Conservation (phyloP, 805 yeast genomes). For the Priceomyces melissophilus region DNA sequence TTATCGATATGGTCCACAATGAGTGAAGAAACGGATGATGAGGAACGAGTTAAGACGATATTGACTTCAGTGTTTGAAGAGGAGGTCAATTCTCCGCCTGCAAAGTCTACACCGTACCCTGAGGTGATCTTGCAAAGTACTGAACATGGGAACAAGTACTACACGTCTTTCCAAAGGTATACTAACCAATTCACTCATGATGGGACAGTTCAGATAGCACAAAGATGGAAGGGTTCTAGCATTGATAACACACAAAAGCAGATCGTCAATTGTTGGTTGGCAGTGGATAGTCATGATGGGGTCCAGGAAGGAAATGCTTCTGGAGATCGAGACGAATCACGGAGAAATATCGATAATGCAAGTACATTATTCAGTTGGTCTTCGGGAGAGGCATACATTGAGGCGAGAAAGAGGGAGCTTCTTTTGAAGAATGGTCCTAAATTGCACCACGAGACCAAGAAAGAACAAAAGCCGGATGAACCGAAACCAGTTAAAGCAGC, state of each 20-base stretch:
- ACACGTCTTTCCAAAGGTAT: constrained; percentile 31
- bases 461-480: constrained; percentile 5
- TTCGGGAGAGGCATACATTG: constrained; percentile 37
- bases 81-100: too few species aligned
- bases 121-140: constrained; percentile 32
- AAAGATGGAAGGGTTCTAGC: constrained; percentile 30
- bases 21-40: not conserved
- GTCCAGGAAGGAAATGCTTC: constrained; percentile 1
- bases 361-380: constrained; percentile 43
- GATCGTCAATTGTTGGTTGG: constrained; percentile 23
- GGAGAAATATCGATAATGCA: constrained; percentile 9
- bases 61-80: not conserved
- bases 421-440: not conserved
- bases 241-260: constrained; percentile 18
- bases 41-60: not conserved
- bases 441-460: not conserved
- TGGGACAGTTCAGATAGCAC: constrained; percentile 11
- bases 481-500: constrained; percentile 2
- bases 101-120: constrained; percentile 18
- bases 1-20: too few species aligned
- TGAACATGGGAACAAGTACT: constrained; percentile 26
- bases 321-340: not conserved
- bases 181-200: constrained; percentile 29
- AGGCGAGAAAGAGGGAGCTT: constrained; percentile 26
- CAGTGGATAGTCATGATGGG: constrained; percentile 11